Conservation (phyloP, 2,329 filamentous ascomycete genomes). For the Cordyceps fumosorosea region DNA sequence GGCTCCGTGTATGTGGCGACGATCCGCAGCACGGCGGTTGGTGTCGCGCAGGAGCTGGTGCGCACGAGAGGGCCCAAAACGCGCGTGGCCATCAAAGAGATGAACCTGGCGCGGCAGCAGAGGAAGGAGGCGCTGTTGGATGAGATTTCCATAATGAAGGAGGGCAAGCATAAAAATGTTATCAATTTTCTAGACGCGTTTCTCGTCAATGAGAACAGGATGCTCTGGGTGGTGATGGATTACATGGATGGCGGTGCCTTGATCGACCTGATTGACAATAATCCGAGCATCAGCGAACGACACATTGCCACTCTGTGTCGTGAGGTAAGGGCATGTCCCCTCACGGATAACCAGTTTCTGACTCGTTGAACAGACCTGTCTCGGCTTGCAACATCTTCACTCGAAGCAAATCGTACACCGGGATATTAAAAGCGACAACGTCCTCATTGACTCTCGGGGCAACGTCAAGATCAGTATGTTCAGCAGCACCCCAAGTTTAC, state of each 20-base stretch:
- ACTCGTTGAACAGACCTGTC: constrained; percentile 65
- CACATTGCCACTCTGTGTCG: constrained; percentile 96
- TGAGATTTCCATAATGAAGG: constrained; percentile 99
- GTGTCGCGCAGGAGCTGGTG: constrained; percentile 71
- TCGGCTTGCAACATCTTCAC: constrained; percentile 88
- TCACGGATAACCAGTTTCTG: constrained; percentile 17
- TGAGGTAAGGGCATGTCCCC: constrained; percentile 58
- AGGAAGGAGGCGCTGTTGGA: constrained; percentile 98
- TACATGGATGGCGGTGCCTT: constrained; percentile 98
- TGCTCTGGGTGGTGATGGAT: constrained; percentile 99
- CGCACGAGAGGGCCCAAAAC: constrained; percentile 72
- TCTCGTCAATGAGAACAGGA: constrained; percentile 84
- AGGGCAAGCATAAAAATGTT: constrained; percentile 95
- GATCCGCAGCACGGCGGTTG: constrained; percentile 81
- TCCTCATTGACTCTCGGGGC: constrained; percentile 84
- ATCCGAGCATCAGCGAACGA: constrained; percentile 84
- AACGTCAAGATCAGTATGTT: constrained; percentile 94
- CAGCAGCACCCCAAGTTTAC: neutral
- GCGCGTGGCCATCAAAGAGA: constrained; percentile 98
- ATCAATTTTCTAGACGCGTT: constrained; percentile 98
- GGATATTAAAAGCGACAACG: constrained; percentile 99
- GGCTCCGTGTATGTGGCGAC: constrained; percentile 98
- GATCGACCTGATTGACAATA: constrained; percentile 98
- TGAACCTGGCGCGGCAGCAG: constrained; percentile 96
- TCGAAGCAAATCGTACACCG: constrained; percentile 95